These are phyloP conservation scores for Scheffersomyces segobiensis DNA, from an alignment of 1,139 yeast genomes.

Conservation along the genomic window DNA sequence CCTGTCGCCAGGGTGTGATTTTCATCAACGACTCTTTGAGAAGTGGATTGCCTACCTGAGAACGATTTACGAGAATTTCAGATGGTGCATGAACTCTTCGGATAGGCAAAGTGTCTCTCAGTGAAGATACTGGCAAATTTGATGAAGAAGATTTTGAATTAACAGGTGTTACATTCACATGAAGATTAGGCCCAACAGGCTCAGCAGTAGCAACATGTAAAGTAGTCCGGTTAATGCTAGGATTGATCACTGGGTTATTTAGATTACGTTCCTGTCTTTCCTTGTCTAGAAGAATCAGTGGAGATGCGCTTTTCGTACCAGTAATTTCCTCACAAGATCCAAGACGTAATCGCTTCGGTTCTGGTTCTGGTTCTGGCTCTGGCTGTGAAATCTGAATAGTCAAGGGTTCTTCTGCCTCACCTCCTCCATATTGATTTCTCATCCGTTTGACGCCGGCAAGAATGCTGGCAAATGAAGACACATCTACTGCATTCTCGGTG, in stretches of 20 bases:
- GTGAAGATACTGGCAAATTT: background rate
- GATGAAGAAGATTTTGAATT: background rate
- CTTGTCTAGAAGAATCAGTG: background rate
- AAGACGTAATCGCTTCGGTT: background rate
- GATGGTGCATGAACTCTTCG: slow-evolving; percentile 17
- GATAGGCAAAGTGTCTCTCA: background rate
- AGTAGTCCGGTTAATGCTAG: background rate
- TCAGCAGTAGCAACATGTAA: background rate
- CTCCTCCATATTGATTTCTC: slow-evolving; percentile 32
- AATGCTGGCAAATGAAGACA: slow-evolving; percentile 64
- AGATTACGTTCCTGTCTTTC: background rate
- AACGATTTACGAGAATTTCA: slow-evolving; percentile 30
- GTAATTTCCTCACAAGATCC: background rate
- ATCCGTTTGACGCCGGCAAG: slow-evolving; percentile 61
- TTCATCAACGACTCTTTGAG: slow-evolving; percentile 41
- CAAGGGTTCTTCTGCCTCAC: background rate
- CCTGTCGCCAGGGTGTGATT: slow-evolving; percentile 37
- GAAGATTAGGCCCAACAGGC: background rate
- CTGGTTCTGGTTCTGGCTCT: background rate
- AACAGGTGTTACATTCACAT: background rate
- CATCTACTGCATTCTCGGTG: slow-evolving; percentile 31
- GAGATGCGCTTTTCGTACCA: background rate
- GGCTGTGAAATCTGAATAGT: background rate
- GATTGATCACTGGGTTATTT: background rate
- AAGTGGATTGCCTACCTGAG: slow-evolving; percentile 48